A percentile compares a stretch with the other conserved stretches of the same genome.
Conservation (phyloP, 2,329 filamentous ascomycete species). For the Juglanconis juglandina region DNA sequence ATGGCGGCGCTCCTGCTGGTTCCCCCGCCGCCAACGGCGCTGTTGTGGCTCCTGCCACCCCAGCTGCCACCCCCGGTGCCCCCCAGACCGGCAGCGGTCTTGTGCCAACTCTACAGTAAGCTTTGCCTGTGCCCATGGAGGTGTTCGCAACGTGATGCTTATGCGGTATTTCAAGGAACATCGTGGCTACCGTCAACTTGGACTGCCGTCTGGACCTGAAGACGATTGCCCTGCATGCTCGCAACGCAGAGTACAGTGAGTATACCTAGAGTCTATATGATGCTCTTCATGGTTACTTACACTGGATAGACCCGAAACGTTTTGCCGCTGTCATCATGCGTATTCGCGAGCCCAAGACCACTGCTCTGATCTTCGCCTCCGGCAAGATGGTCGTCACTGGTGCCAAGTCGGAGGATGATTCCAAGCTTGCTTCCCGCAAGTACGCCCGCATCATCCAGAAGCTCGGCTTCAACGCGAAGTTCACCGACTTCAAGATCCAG, state of each 20-base stretch:
- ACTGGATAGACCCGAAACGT: conserved; percentile 56
- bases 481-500: conserved; percentile 99
- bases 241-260: conserved; percentile 88
- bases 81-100: conserved; percentile 81
- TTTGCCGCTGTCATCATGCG: conserved; percentile 99
- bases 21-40: conserved; percentile 62
- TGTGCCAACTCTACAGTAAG: conserved; percentile 94
- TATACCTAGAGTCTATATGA: conserved; percentile 8
- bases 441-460: conserved; percentile 99
- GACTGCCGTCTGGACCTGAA: conserved; percentile 96
- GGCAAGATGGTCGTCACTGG: conserved; percentile 99
- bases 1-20: conserved; percentile 48
- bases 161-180: conserved; percentile 73
- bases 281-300: conserved; percentile 14
- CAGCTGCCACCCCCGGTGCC: conserved; percentile 85
- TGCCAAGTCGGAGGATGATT: conserved; percentile 96
- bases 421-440: conserved; percentile 93
- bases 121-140: conserved; percentile 48
- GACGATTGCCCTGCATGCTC: conserved; percentile 96
- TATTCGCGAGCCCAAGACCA: conserved; percentile 98
- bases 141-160: conserved; percentile 45
- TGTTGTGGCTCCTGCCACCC: conserved; percentile 84
- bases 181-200: conserved; percentile 97
- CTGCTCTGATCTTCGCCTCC: conserved; percentile 93
- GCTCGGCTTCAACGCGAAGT: conserved; percentile 98